A percentile compares a stretch with the other conserved stretches of the same genome.
Evolutionary conservation across 2,329 filamentous ascomycete genomes (phyloP).

Genomic region (Calonectria pseudoreteaudii): DNA sequence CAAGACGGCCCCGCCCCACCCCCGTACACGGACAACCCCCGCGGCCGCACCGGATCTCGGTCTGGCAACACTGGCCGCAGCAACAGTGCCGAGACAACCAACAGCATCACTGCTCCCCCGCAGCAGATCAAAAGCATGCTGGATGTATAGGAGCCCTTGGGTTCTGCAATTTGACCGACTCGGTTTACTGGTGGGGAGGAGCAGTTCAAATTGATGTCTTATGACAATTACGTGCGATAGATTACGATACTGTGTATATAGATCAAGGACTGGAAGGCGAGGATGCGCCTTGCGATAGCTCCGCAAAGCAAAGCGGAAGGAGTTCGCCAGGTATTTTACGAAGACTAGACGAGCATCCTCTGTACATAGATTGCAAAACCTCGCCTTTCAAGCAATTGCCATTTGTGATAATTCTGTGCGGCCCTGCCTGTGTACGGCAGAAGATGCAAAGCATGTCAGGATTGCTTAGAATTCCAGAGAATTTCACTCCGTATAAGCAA

Average conservation of each 20-base stretch:
- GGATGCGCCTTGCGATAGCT: not conserved
- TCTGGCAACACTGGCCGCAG: slow-evolving; percentile 53
- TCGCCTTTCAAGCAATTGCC: not conserved
- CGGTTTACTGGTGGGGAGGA: not conserved
- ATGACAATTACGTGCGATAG: not conserved
- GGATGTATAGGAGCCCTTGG: slow-evolving; percentile 55
- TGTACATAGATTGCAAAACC: not conserved
- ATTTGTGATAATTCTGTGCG: not conserved
- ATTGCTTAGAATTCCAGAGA: not conserved
- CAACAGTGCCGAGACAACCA: slow-evolving; percentile 58
- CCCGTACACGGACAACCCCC: slow-evolving; percentile 48
- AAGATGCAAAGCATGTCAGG: not conserved
- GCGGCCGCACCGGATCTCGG: slow-evolving; percentile 42
- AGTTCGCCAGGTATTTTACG: not conserved
- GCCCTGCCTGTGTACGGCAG: not conserved
- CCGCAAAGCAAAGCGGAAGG: not conserved
- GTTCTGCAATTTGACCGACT: not conserved
- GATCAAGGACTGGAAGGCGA: not conserved
- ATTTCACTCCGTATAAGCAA: too few species aligned
- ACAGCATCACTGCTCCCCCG: slow-evolving; percentile 60
- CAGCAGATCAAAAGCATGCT: slow-evolving; percentile 70
- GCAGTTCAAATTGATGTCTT: not conserved
- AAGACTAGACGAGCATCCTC: not conserved
- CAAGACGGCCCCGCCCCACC: slow-evolving; percentile 57
- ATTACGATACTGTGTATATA: not conserved